Evolutionary conservation across 2,329 filamentous ascomycete species (phyloP), one percentile per base, ranked within the genome.

Genomic region (Aspergillus tanneri): DNA sequence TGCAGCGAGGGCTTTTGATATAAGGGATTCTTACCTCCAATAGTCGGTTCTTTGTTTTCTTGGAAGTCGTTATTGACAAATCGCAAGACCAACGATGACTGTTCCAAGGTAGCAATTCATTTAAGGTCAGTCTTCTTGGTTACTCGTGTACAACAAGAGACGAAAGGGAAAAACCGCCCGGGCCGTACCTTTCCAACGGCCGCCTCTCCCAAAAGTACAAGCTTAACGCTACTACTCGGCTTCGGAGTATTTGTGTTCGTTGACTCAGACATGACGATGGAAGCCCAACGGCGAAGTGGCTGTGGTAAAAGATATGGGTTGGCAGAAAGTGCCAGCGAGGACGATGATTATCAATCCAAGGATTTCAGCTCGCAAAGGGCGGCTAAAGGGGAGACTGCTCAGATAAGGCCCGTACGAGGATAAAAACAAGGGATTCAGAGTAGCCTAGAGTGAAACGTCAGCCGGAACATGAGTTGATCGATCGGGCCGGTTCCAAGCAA

Each of bases 21-120:
- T 16, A 18, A 23, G 34, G 43, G 30, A 50, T 46, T 34, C 63
- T 61, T 81, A 95, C 90, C 90, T 80, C 93, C 93, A 74, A 99
- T 99, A 58, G 93, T 99, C 54, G 93, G 93, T 72, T 99, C 93
- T 79, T 97, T 97, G 76, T 97, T 97, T 76, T 97, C 93, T 78
- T 99, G 93, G 67, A 99, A 99, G 74, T 97, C 92, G 76, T 99
- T 93, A 81, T 97, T 97, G 69, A 99, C 93, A 74, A 99, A 99
- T 67, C 93, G 90, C 68, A 99, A 82, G 55, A 99, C 93, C 50
- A 99, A 85, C 37, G 93, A 99, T 41, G 93, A 97, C 93, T 95
- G 65, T 55, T 9, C 37, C 41, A 18, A 23, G 22, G 30, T 42
- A 52, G 18, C n/a, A 27, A 28, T 37, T 40, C 36, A 52, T 52